Evolutionary conservation across 78 protist genomes (phyloP), one percentile per base, ranked within the genome.

Genomic region (Planoprotostelium fungivorum): DNA sequence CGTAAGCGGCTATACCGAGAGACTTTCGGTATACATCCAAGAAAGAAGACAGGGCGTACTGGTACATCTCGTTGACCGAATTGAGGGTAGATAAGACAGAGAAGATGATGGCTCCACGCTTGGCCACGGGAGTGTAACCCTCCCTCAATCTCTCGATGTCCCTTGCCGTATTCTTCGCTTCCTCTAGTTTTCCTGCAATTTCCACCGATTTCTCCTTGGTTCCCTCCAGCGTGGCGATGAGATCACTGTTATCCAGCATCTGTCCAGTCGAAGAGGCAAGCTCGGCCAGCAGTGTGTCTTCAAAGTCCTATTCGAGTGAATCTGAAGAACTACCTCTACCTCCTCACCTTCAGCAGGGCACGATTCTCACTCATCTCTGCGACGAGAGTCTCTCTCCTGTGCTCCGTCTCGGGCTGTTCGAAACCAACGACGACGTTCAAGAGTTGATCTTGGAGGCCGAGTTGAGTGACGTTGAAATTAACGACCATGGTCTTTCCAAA

Each of bases 51-150:
- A 98, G 94, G 29, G 98, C 96, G 90, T 93, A 95, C 92, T 97
- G 98, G 91, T 97, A 98, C 98, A 97, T 97, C 36, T 89, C 1
- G 87, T 87, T 91, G 88, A 98, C 91, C 28, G 90, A 92, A 9
- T 94, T 37, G 84, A 98, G 90, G 28, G 85, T 35, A 0, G 94
- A 0, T 87, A 98, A 87, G 34, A 63, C 94, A 87, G 96, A 97
- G 97, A 96, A 98, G 38, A 98, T 93, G 84, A 94, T 92, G 16
- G 98, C 63, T 37, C 98, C 99, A 16, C 99, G 93, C 87, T 86
- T 91, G 5, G 98, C 98, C 9, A 87, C 97, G 1, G 96, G 96
- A 0, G 93, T 93, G 90, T 97, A 98, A 25, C 88, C 37, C 10
- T 38, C 87, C 28, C 98, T 89, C 1, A 94, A 87, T 37, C 28